Evolutionary conservation across 805 yeast species (phyloP), one percentile per base, ranked within the genome.

Genomic region (Starmerella davenportii): DNA sequence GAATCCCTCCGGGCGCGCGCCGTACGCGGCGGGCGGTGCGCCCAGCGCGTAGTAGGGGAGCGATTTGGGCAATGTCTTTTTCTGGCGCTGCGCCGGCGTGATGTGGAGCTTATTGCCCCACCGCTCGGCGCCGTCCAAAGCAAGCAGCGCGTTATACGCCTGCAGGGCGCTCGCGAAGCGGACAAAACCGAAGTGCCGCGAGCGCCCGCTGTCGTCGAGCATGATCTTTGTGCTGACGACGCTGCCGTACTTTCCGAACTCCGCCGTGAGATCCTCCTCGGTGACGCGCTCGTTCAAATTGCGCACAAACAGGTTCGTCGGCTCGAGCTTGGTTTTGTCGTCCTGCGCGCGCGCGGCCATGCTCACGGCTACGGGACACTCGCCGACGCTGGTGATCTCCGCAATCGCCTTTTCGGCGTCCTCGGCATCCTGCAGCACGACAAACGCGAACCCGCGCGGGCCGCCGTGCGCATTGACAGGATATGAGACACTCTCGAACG

Each of bases 151-250:
- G 50, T 66, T 63, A 36, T 72, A 68, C 5, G 92, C 90, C 51
- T 74, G 69, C 36, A 70, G 61, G 39, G 79, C 76, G 44, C 61
- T 61, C 50, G 71, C 73, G 53, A 68, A 80, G 58, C 82, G 78
- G 38, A 79, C 80, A 61, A 80, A 80, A 34, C 90, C 92, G 53
- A 76, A 80, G 17, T 90, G 85, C 53, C 74, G 70, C 18, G 87
- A 76, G 42, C 62, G 62, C 24, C 63, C 65, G n/a, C 46, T 41
- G 29, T 61, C 64, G 40, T 61, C 65, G 3, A 72, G 68, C 59
- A 73, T 71, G 20, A 72, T 61, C 39, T 69, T 69, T 3, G 72
- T 69, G 32, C 74, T 68, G 7, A 68, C 62, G 27, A 73, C 67
- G 21, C 57, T 60, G 13, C 79, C 79, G 52, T 56, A 72, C 37